Evolutionary conservation across 306 rosid species (phyloP), one percentile per base, ranked within the genome.

Genomic region (Alnus glutinosa): DNA sequence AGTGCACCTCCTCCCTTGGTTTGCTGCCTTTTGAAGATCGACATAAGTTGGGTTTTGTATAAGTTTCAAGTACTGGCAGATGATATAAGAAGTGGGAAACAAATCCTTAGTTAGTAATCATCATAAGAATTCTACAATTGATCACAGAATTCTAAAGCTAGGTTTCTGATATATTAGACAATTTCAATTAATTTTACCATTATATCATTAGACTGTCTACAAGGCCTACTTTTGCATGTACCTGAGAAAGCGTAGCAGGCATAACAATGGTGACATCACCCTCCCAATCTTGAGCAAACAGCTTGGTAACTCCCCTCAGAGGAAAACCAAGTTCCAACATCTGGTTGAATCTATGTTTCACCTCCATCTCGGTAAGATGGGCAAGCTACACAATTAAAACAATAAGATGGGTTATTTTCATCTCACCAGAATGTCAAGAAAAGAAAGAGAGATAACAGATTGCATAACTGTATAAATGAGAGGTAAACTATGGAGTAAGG

Each of bases 271-370:
- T 95, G 55, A 95, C 93, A 46, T 95, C 97, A 51, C 99, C 99
- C 87, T 95, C 99, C 99, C 99, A 95, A 39, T 95, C 99, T 87
- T 95, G 99, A 77, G 98, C 99, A 77, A 95, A 95, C 82, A 95
- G 83, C 80, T 90, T 90, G 7, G 98, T 97, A 48, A 95, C 72
- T 82, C 98, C 98, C 8, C 99, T 98, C 55, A 95, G 86, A 47
- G 93, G 97, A 79, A 93, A 91, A 70, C 99, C 99, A 72, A 93
- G 96, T 82, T 91, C 97, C 75, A 95, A 84, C 46, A 91, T 49
- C 87, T 95, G 99, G 84, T 88, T 89, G 81, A 94, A 95, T 80
- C 98, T 88, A 86, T 95, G 99, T 76, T 95, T 91, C 84, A 93
- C 99, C 89, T 93, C 98, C 99, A 95, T 84, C 88, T 93, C 99